Conservation (phyloP, 768 basidiomycete genomes). For the Guyanaporus albipodus region DNA sequence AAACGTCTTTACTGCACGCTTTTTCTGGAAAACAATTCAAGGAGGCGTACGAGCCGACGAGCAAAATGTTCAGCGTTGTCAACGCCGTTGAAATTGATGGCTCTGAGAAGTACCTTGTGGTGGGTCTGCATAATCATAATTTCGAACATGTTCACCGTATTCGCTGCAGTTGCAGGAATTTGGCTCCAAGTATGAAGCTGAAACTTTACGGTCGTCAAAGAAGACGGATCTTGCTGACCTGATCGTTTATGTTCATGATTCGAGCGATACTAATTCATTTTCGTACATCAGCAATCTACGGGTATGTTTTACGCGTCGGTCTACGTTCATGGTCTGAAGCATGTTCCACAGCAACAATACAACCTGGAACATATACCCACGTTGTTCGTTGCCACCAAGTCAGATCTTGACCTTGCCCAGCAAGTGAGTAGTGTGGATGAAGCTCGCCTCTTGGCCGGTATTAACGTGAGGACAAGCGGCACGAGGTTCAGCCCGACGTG, state of each 20-base stretch:
- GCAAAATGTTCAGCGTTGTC: constrained; percentile 86
- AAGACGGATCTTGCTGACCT: constrained; percentile 93
- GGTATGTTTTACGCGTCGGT: constrained; percentile 43
- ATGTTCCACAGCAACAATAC: constrained; percentile 81
- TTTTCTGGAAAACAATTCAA: constrained; percentile 83
- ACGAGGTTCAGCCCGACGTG: constrained; percentile 97
- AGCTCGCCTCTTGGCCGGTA: not conserved
- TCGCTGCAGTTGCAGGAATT: constrained; percentile 85
- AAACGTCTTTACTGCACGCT: constrained; percentile 79
- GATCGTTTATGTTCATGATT: constrained; percentile 94
- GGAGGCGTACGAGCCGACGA: constrained; percentile 81
- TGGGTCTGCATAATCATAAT: constrained; percentile 42
- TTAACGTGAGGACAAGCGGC: constrained; percentile 51
- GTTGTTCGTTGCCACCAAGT: constrained; percentile 98
- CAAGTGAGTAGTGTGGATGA: constrained; percentile 51
- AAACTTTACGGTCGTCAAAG: constrained; percentile 82
- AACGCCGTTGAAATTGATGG: constrained; percentile 94
- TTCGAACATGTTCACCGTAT: not conserved
- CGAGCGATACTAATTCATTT: constrained; percentile 98
- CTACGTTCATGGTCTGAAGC: constrained; percentile 13
- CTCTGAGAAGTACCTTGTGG: constrained; percentile 93
- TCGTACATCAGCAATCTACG: constrained; percentile 96
- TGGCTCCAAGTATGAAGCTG: constrained; percentile 91
- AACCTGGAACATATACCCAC: constrained; percentile 92
- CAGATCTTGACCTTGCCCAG: constrained; percentile 92